Evolutionary conservation across 2,329 filamentous ascomycete genomes (phyloP), one percentile per base, ranked within the genome.

Genomic region (Ramularia endophylla): DNA sequence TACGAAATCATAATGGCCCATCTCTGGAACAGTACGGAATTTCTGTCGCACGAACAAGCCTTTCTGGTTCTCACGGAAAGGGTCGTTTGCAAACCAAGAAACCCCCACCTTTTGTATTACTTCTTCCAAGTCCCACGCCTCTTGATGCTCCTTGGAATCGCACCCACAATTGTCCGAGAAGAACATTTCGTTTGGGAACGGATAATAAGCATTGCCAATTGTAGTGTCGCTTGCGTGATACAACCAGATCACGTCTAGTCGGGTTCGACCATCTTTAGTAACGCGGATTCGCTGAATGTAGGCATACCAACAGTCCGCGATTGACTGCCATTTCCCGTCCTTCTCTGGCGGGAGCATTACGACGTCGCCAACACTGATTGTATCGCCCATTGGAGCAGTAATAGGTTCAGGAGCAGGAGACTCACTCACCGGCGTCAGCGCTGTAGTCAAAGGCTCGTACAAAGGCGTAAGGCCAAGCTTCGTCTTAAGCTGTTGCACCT

Each of bases 111-210:
- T 74, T 0, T 69, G 70, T 0, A 78, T 54, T 0, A 88, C 67
- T 25, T 86, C 73, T 0, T 72, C 61, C 1, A 73, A 69, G 0
- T 67, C 51, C 3, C 86, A 68, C 19, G 71, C 69, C 0, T 64
- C 56, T 13, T 39, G 20, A 11, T 25, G 22, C 11, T 25, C 22
- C 7, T 27, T 13, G 9, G 75, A 68, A 0, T 66, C 59, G 47
- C 86, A 92, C 1, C 81, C 83, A 63, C 87, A 90, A 44, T 88
- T 79, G 37, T 87, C 77, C 0, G 81, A 86, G 0, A 90, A 63
- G 47, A 92, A 92, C 0, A 92, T 62, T 60, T 94, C 86, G 38
- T 88, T 85, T 0, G 64, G 47, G 61, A 78, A 81, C 0, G 82
- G 81, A 51, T 90, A 94, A 8, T 71, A 72, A 63, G 81, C 80